phyloP scores from a whole-genome alignment of 2,329 filamentous ascomycete genomes.

The Beauveria bassiana region DNA sequence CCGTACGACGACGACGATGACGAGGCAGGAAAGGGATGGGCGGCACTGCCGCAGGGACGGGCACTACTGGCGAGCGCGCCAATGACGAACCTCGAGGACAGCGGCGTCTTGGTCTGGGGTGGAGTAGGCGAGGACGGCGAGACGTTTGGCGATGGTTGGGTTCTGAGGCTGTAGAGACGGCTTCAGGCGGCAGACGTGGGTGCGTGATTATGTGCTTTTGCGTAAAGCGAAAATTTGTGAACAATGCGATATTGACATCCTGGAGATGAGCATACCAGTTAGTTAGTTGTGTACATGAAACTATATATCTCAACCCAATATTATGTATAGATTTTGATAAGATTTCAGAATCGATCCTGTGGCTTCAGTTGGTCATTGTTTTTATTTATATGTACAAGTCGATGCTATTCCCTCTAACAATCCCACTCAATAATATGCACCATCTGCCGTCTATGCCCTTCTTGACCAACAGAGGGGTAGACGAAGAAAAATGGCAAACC shows the following conservation, averaged over 20 bases:
- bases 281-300: too few relatives aligned
- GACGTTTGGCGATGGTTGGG: slow-evolving; percentile 55
- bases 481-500: not conserved
- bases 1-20: slow-evolving; percentile 50
- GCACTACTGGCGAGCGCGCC: slow-evolving; percentile 51
- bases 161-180: slow-evolving; percentile 38
- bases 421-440: slow-evolving; percentile 5
- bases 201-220: too few relatives aligned
- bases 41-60: slow-evolving; percentile 41
- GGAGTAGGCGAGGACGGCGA: slow-evolving; percentile 45
- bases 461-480: not conserved
- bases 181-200: too few relatives aligned
- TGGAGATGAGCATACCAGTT: too few relatives aligned
- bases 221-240: too few relatives aligned
- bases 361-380: slow-evolving; percentile 5
- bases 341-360: too few relatives aligned
- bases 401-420: not conserved
- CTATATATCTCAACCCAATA: too few relatives aligned
- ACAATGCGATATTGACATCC: too few relatives aligned
- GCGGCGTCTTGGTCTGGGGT: slow-evolving; percentile 52
- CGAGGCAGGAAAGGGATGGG: slow-evolving; percentile 34
- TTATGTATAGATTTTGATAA: too few relatives aligned
- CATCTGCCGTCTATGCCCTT: not conserved
- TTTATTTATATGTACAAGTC: slow-evolving; percentile 17
- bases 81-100: slow-evolving; percentile 52